A percentile compares a stretch with the other conserved stretches of the same genome.
phyloP scores from a whole-genome alignment of 129 eudicot genomes.

The Gnaphalium uliginosum region DNA sequence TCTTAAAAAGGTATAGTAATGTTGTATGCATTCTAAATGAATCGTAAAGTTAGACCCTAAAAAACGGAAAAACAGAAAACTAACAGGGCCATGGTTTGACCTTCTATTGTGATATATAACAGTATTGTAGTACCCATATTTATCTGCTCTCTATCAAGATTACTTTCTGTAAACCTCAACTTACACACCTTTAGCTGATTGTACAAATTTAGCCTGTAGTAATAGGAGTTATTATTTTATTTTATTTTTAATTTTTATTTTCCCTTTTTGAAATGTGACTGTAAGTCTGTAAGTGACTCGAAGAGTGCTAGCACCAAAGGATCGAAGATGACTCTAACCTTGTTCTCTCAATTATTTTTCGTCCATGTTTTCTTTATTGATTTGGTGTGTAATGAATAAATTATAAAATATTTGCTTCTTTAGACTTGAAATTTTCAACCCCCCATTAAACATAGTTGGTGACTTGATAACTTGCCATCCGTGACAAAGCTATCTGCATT shows the following conservation, averaged over 20 bases:
- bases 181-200: background rate
- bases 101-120: slow-evolving; percentile 18
- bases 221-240: background rate
- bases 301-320: too few species aligned
- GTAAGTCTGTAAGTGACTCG: background rate
- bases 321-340: background rate
- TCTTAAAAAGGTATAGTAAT: slow-evolving; percentile 32
- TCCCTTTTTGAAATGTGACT: background rate
- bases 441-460: background rate
- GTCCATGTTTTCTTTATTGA: background rate
- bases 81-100: slow-evolving; percentile 23
- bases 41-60: slow-evolving; percentile 21
- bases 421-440: too few species aligned
- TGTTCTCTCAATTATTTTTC: background rate
- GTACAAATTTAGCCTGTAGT: background rate
- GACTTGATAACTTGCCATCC: background rate
- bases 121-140: slow-evolving; percentile 1
- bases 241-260: background rate
- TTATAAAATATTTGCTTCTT: too few species aligned
- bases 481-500: background rate
- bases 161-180: background rate
- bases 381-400: background rate
- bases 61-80: slow-evolving; percentile 14
- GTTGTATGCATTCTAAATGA: slow-evolving; percentile 23
- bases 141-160: slow-evolving; percentile 7